phyloP scores from a whole-genome alignment of 2,329 filamentous ascomycete genomes.

The Apiospora hydei region DNA sequence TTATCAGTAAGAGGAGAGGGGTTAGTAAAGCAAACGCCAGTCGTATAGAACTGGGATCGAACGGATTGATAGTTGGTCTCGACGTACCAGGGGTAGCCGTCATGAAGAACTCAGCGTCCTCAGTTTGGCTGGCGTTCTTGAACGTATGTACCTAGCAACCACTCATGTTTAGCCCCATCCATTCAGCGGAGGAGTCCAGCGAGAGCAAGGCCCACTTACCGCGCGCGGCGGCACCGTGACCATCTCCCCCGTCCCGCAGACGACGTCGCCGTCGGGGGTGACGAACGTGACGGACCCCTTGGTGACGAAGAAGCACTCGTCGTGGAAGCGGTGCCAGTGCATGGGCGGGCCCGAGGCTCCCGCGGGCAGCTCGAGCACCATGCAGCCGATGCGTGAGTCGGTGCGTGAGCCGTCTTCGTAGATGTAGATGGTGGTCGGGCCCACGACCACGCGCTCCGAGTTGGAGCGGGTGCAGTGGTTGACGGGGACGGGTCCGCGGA shows the following conservation, averaged over 20 bases:
- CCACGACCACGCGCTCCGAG: conserved; percentile 41
- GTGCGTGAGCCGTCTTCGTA: conserved; percentile 46
- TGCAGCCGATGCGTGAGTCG: conserved; percentile 43
- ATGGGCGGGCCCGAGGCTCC: conserved; percentile 45
- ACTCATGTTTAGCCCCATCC: neutral
- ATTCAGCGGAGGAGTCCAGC: too few relatives aligned
- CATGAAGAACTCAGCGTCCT: conserved; percentile 46
- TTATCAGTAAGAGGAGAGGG: neutral
- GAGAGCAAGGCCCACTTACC: neutral
- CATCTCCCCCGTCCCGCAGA: conserved; percentile 41
- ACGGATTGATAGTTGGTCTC: too few relatives aligned
- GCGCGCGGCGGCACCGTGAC: conserved; percentile 45
- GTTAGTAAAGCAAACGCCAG: neutral
- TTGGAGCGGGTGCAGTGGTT: conserved; percentile 40
- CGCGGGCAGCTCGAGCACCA: conserved; percentile 42
- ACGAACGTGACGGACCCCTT: conserved; percentile 44
- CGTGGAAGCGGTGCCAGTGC: conserved; percentile 49
- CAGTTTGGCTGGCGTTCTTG: conserved; percentile 43
- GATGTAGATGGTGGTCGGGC: conserved; percentile 44
- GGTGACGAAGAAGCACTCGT: conserved; percentile 46
- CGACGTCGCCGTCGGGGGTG: conserved; percentile 42
- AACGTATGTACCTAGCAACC: conserved; percentile 41
- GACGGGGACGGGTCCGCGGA: conserved; percentile 42
- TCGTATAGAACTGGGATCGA: too few relatives aligned
- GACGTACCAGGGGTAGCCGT: conserved; percentile 44